Evolutionary conservation across 1,284 basidiomycete genomes (phyloP).

Genomic region (Melampsora occidentalis): DNA sequence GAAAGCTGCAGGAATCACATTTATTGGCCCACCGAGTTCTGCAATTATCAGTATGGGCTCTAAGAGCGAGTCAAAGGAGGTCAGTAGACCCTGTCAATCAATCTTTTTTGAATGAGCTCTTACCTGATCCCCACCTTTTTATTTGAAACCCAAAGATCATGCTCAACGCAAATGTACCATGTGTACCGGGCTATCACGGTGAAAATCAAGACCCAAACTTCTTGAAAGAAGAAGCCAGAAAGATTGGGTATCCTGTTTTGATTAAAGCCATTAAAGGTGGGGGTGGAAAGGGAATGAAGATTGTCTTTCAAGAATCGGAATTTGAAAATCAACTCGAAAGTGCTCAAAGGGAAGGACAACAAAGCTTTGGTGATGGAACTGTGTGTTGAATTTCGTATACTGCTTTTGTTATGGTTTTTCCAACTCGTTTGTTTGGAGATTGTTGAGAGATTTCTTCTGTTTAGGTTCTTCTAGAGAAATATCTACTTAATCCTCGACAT

Average conservation of each 20-base stretch:
- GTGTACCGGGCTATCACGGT: constrained; percentile 87
- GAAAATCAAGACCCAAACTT: constrained; percentile 67
- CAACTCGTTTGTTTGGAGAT: not conserved
- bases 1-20: constrained; percentile 49
- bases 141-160: constrained; percentile 62
- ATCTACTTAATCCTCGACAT: constrained; percentile 51
- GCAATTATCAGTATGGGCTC: constrained; percentile 72
- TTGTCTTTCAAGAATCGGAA: constrained; percentile 59
- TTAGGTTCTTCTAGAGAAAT: constrained; percentile 51
- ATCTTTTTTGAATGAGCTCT: not conserved
- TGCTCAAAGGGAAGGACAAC: constrained; percentile 79
- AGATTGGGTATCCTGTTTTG: constrained; percentile 55
- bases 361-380: constrained; percentile 75
- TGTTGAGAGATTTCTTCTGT: not conserved
- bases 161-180: constrained; percentile 82
- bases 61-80: constrained; percentile 57
- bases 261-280: constrained; percentile 56
- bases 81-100: not conserved
- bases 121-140: not conserved
- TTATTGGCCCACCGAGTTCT: constrained; percentile 53
- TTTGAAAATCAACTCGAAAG: constrained; percentile 75
- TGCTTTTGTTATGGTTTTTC: not conserved
- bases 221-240: constrained; percentile 64
- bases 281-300: constrained; percentile 57
- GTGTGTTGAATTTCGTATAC: not conserved